Evolutionary conservation across 176 grass and related monocot species (phyloP).

Genomic region (Leersia perrieri): DNA sequence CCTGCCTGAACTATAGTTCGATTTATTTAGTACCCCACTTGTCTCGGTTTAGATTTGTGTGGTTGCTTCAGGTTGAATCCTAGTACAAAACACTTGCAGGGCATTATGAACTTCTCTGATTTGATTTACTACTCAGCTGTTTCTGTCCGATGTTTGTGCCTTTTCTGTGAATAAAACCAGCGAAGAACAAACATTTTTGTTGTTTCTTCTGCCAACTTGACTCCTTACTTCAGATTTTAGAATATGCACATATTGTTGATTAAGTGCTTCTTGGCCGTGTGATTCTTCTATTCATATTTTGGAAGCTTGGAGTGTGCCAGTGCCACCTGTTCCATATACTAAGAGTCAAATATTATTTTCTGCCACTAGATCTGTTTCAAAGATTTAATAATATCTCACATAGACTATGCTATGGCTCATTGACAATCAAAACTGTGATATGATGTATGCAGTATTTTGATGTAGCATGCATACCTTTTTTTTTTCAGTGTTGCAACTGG

Average conservation of each 20-base stretch:
- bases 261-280: background rate
- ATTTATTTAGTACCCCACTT: background rate
- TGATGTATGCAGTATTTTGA: background rate
- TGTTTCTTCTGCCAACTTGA: background rate
- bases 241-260: background rate
- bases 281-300: conserved; percentile 5
- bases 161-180: background rate
- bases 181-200: background rate
- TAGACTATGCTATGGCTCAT: background rate
- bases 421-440: background rate
- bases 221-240: background rate
- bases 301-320: background rate
- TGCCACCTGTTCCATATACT: background rate
- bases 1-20: background rate
- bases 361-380: background rate
- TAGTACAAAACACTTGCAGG: background rate
- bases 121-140: background rate
- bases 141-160: background rate
- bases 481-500: conserved; percentile 82
- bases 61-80: conserved; percentile 19
- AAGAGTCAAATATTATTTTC: background rate
- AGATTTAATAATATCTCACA: background rate
- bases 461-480: background rate
- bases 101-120: conserved; percentile 3
- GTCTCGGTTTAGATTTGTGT: background rate